These are phyloP conservation scores for Mycena galopus DNA, from an alignment of 768 basidiomycete genomes.

Conservation along the genomic window DNA sequence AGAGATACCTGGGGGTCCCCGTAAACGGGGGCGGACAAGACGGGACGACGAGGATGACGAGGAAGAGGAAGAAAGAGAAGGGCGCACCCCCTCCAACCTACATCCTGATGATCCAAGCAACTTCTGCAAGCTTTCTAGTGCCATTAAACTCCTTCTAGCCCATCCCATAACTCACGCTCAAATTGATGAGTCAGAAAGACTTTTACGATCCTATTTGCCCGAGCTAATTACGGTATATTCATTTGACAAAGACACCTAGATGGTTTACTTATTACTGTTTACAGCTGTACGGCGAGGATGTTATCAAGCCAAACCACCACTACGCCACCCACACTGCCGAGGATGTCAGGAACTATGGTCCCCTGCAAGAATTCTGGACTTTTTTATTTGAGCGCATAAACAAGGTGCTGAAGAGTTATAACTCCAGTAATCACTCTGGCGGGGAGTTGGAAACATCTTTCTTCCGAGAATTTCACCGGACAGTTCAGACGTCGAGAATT, in stretches of 20 bases:
- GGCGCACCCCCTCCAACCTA: constrained; percentile 6
- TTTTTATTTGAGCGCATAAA: constrained; percentile 49
- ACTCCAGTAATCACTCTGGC: constrained; percentile 41
- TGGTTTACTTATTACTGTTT: too few species aligned
- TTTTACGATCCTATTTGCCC: too few species aligned
- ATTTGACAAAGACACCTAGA: too few species aligned
- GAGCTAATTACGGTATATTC: too few species aligned
- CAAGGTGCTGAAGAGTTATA: constrained; percentile 44
- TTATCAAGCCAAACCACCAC: constrained; percentile 31
- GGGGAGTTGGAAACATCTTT: constrained; percentile 47
- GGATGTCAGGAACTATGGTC: constrained; percentile 39
- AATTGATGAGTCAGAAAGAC: too few species aligned
- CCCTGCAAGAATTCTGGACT: constrained; percentile 47
- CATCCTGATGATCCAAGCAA: constrained; percentile 37
- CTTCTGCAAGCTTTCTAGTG: constrained; percentile 39
- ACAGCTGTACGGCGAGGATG: neutral
- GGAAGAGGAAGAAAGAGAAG: neutral
- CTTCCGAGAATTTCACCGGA: constrained; percentile 40
- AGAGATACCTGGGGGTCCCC: neutral
- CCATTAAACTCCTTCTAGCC: constrained; percentile 32
- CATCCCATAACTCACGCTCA: constrained; percentile 18
- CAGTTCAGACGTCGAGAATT: neutral
- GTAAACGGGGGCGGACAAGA: neutral
- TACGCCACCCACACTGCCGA: constrained; percentile 10
- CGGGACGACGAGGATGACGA: neutral